Evolutionary conservation across 164 flowering plant species (phyloP).

Genomic region (Vitis riparia): DNA sequence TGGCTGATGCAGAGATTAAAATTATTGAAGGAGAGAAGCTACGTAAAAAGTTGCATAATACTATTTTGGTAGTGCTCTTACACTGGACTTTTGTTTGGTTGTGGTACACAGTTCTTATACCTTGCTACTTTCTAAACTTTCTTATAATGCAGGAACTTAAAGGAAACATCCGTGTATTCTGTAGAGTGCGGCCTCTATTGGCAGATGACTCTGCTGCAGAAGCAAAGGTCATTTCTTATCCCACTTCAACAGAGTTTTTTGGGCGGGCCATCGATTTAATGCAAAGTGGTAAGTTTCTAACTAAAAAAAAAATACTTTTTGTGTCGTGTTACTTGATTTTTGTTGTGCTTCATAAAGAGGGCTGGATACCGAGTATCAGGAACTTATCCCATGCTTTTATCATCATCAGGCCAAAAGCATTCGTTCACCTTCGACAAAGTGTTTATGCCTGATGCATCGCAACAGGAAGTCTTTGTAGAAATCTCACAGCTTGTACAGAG

Average conservation of each 20-base stretch:
- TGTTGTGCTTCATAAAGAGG: neutral
- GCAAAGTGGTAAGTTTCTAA: conserved; percentile 61
- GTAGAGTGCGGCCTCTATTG: conserved; percentile 87
- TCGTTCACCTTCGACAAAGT: conserved; percentile 91
- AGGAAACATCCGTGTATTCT: conserved; percentile 96
- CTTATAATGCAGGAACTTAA: conserved; percentile 76
- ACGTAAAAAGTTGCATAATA: conserved; percentile 86
- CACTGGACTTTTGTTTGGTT: neutral
- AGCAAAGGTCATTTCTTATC: conserved; percentile 56
- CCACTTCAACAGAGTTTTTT: conserved; percentile 63
- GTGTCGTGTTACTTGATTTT: neutral
- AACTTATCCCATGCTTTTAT: neutral
- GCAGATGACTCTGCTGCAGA: conserved; percentile 70
- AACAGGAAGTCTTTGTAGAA: conserved; percentile 90
- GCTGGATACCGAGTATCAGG: neutral
- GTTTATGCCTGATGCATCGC: conserved; percentile 82
- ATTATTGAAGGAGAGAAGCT: conserved; percentile 83
- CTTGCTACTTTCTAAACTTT: neutral
- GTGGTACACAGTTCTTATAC: neutral
- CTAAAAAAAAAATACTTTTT: neutral
- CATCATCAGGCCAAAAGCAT: conserved; percentile 75
- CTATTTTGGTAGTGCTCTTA: conserved; percentile 61
- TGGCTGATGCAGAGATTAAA: conserved; percentile 73
- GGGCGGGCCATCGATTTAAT: conserved; percentile 80
- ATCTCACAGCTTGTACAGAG: conserved; percentile 98